Evolutionary conservation across 2,329 filamentous ascomycete genomes (phyloP), one percentile per base, ranked within the genome.

Genomic region (Emmonsiellopsis sp.): DNA sequence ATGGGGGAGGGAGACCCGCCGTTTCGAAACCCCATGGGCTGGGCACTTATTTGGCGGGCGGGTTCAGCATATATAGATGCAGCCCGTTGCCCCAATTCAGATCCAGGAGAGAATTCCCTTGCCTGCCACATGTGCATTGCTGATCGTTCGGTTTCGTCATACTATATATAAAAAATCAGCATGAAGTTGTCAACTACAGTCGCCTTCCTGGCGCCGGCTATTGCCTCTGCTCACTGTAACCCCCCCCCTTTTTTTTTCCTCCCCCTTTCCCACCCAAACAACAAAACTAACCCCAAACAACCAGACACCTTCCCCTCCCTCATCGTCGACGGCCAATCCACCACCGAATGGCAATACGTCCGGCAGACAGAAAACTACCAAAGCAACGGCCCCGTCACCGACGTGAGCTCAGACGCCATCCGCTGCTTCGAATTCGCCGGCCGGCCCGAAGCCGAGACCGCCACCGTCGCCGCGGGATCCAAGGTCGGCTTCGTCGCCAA

Each of bases 401-500:
- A 61, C 51, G 47, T 58, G 13, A 31, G 48, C 34, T 42, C 17
- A 2, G 32, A 36, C n/a, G 43, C 44, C 6, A 53, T 59, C 52
- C 42, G 56, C 11, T 58, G 57, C 49, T 56, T 56, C 39, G 54
- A 55, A 42, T 44, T 48, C 40, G 14, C 48, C 21, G 40, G 37
- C 11, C 52, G 39, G 11, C 43, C 31, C 34, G 10, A 31, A 21
- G 75, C 77, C 5, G 78, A 53, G 6, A 42, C 49, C 34, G 34
- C 21, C 9, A 52, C 52, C 27, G 56, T 60, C 13, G 53, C 54
- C 21, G 53, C 57, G 2, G 56, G 56, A 10, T 49, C 48, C 3
- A 34, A 42, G 5, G 51, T 64, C 43, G 55, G 56, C 31, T 61
- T 64, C 54, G 77, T 77, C 36, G 58, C 71, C 1, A 63, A 68